These are phyloP conservation scores for Aureobasidium musti DNA, from an alignment of 2,329 filamentous ascomycete species.

Conservation along the genomic window DNA sequence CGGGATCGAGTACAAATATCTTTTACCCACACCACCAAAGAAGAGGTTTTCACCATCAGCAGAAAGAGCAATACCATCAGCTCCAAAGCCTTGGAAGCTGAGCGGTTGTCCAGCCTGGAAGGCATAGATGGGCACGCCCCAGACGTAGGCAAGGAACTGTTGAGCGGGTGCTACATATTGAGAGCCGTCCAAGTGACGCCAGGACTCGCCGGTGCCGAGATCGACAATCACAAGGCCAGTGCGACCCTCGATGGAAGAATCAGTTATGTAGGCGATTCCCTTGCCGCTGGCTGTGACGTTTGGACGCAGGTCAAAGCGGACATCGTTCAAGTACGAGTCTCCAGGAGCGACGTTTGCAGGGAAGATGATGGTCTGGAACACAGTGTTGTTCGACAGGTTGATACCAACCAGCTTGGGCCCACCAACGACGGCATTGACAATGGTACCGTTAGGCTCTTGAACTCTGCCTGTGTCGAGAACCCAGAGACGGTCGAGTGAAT, in stretches of 20 bases:
- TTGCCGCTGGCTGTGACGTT: constrained; percentile 46
- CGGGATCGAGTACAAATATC: constrained; percentile 51
- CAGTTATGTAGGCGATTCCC: constrained; percentile 58
- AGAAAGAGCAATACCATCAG: constrained; percentile 55
- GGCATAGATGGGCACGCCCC: constrained; percentile 53
- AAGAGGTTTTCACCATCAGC: constrained; percentile 53
- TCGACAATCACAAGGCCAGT: constrained; percentile 56
- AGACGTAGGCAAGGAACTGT: constrained; percentile 53
- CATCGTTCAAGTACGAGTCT: constrained; percentile 57
- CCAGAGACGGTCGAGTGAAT: constrained; percentile 55
- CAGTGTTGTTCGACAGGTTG: constrained; percentile 48
- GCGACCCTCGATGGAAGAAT: constrained; percentile 52
- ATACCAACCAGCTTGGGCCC: constrained; percentile 57
- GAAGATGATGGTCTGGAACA: constrained; percentile 57
- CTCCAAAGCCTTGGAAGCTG: constrained; percentile 48
- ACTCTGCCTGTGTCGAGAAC: constrained; percentile 57
- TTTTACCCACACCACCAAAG: constrained; percentile 49
- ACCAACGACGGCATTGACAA: constrained; percentile 50
- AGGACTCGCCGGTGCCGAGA: constrained; percentile 52
- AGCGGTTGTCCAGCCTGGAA: constrained; percentile 43
- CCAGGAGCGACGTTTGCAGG: constrained; percentile 50
- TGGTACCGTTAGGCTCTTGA: constrained; percentile 46
- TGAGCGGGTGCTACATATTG: constrained; percentile 46
- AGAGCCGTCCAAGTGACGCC: constrained; percentile 53
- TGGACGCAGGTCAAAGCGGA: constrained; percentile 56